Percentiles rank a stretch among this genome's conserved stretches.
These are phyloP conservation scores for Teunomyces aglyptinius DNA, from an alignment of 805 yeast species.

Conservation along the genomic window DNA sequence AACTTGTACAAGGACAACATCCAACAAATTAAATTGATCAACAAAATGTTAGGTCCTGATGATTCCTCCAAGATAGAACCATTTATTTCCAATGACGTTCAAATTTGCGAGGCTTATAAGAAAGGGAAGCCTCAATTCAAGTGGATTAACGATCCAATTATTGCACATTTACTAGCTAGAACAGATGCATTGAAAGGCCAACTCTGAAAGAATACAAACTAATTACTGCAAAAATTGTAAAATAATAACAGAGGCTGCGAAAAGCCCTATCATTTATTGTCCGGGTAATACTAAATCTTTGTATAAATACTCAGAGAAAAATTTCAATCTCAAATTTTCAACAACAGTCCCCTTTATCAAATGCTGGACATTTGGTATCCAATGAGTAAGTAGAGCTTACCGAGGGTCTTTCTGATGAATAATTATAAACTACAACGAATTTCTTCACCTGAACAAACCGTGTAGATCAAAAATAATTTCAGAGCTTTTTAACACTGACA, in stretches of 20 bases:
- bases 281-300: neutral
- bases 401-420: slow-evolving; percentile 28
- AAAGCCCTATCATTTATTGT: neutral
- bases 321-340: neutral
- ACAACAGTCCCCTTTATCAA: neutral
- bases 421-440: slow-evolving; percentile 45
- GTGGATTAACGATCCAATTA: neutral
- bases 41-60: neutral
- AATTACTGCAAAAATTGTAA: neutral
- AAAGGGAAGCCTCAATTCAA: neutral
- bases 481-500: slow-evolving; percentile 73
- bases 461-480: slow-evolving; percentile 55
- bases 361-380: neutral
- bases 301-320: neutral
- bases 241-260: neutral
- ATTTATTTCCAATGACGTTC: neutral
- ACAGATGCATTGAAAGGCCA: neutral
- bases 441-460: slow-evolving; percentile 67
- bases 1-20: slow-evolving; percentile 62
- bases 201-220: neutral
- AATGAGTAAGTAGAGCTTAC: slow-evolving; percentile 1
- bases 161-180: neutral
- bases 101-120: neutral
- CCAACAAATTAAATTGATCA: neutral
- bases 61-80: neutral